Conservation (phyloP, 306 rosid species). For the Sesbania bispinosa region DNA sequence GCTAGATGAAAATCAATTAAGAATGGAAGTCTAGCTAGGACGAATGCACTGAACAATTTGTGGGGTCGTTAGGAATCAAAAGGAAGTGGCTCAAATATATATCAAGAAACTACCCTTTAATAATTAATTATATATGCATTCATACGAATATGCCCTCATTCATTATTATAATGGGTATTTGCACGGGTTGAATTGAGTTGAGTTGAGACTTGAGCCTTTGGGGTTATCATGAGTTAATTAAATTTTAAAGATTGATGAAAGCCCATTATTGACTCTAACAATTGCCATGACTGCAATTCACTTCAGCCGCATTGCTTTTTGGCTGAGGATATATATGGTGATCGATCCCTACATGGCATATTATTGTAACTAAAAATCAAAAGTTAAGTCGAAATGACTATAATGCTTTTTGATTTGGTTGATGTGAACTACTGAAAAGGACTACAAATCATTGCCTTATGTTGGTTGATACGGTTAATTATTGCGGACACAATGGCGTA, state of each 20-base stretch:
- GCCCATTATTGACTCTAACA: slow-evolving; percentile 22
- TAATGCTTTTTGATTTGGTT: slow-evolving; percentile 30
- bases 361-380: background rate
- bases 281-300: slow-evolving; percentile 30
- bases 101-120: slow-evolving; percentile 33
- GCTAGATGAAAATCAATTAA: background rate
- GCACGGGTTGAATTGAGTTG: no score
- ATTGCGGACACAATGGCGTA: background rate
- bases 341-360: background rate
- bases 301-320: slow-evolving; percentile 23
- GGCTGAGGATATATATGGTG: slow-evolving; percentile 1
- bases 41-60: slow-evolving; percentile 35
- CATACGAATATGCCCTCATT: slow-evolving; percentile 26
- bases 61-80: slow-evolving; percentile 39
- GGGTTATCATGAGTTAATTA: slow-evolving; percentile 18
- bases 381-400: slow-evolving; percentile 6
- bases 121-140: slow-evolving; percentile 1
- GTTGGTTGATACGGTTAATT: background rate
- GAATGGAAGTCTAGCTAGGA: slow-evolving; percentile 31
- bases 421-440: slow-evolving; percentile 26
- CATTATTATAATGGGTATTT: background rate
- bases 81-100: slow-evolving; percentile 35
- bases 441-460: slow-evolving; percentile 10
- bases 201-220: slow-evolving; percentile 6
- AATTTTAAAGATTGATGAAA: slow-evolving; percentile 12